phyloP scores from a whole-genome alignment of 2,329 filamentous ascomycete species.

The Macrophomina tecta region DNA sequence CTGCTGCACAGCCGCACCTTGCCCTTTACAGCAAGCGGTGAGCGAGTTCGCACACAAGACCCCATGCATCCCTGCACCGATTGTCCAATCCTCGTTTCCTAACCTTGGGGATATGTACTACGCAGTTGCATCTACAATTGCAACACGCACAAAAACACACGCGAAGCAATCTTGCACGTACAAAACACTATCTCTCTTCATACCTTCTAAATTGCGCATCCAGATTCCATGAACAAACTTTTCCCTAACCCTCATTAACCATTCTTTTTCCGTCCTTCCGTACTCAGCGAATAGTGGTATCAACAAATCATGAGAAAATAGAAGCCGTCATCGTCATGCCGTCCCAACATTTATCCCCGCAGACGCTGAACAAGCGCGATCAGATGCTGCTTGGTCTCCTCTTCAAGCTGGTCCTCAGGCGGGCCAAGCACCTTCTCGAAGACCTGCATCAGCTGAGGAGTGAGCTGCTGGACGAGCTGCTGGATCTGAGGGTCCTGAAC shows the following conservation, averaged over 20 bases:
- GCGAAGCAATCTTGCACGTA: background rate
- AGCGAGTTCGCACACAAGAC: background rate
- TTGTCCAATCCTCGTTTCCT: background rate
- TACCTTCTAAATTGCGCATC: constrained; percentile 2
- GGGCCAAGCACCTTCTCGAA: constrained; percentile 75
- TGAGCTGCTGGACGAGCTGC: constrained; percentile 71
- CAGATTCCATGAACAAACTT: background rate
- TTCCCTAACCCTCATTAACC: constrained; percentile 14
- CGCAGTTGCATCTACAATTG: no score
- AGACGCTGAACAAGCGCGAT: constrained; percentile 66
- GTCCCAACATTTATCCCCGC: constrained; percentile 37
- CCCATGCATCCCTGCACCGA: background rate
- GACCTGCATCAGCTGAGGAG: constrained; percentile 70
- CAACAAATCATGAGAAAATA: constrained; percentile 26
- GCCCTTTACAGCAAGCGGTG: constrained; percentile 4
- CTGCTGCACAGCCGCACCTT: constrained; percentile 7
- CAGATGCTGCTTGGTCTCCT: constrained; percentile 71
- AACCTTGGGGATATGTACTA: background rate
- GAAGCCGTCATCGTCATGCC: constrained; percentile 21
- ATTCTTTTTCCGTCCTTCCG: constrained; percentile 20
- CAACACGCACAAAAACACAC: no score
- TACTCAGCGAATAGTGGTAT: constrained; percentile 26
- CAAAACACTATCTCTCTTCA: background rate
- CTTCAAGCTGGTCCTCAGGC: constrained; percentile 77
- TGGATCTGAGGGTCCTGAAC: constrained; percentile 67